Conservation (phyloP, 495 filamentous ascomycete species). For the Penicillium parvum region DNA sequence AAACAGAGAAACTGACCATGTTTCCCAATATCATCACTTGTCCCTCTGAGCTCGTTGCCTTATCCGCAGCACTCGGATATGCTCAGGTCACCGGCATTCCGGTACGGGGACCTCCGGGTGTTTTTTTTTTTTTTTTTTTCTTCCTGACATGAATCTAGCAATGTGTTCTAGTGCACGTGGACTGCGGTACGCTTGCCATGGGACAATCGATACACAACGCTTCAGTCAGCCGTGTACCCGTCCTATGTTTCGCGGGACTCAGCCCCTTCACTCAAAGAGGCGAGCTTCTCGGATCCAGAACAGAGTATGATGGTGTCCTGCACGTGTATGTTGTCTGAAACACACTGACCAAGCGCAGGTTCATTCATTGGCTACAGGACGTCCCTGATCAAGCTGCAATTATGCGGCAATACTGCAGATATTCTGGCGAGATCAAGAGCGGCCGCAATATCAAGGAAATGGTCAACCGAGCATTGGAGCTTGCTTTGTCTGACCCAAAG, state of each 20-base stretch:
- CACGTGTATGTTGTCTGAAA: not conserved
- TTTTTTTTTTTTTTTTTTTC: not conserved
- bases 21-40: conserved; percentile 86
- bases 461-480: conserved; percentile 80
- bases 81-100: conserved; percentile 74
- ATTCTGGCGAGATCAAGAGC: conserved; percentile 77
- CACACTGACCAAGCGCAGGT: conserved; percentile 1
- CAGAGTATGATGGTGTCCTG: conserved; percentile 73
- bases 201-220: conserved; percentile 91
- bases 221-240: conserved; percentile 69
- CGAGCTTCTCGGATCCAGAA: conserved; percentile 75
- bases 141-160: conserved; percentile 37
- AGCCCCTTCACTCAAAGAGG: conserved; percentile 82
- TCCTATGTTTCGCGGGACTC: conserved; percentile 83
- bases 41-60: conserved; percentile 90
- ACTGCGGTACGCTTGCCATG: conserved; percentile 83
- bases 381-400: conserved; percentile 88
- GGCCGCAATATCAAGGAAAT: conserved; percentile 90
- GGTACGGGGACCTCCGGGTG: conserved; percentile 6
- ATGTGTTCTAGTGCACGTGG: conserved; percentile 86
- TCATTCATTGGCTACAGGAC: conserved; percentile 91
- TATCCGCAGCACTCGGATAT: conserved; percentile 90
- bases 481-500: conserved; percentile 69
- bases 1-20: conserved; percentile 37
- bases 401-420: conserved; percentile 83